Evolutionary conservation across 2,329 filamentous ascomycete species (phyloP).

Genomic region (Aureobasidium vineae): DNA sequence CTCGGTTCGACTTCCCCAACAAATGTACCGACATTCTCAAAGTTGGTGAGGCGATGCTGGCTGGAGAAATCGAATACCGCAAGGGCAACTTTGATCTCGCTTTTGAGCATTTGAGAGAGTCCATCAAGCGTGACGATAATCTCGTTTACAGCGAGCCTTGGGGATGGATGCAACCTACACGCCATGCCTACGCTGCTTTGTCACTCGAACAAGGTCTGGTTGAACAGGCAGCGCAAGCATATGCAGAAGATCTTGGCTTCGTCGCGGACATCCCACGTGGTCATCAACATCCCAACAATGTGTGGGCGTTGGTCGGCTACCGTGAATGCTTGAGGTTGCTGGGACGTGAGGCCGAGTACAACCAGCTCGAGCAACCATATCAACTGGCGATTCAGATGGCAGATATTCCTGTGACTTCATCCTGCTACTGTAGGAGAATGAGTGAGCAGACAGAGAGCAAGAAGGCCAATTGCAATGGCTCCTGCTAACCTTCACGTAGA

Average conservation of each 20-base stretch:
- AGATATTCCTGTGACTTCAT: conserved; percentile 58
- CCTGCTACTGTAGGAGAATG: conserved; percentile 55
- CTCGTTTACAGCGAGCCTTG: conserved; percentile 71
- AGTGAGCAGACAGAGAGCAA: conserved; percentile 21
- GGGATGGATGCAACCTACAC: conserved; percentile 73
- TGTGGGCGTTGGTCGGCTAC: conserved; percentile 72
- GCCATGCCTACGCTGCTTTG: conserved; percentile 67
- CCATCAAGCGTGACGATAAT: conserved; percentile 58
- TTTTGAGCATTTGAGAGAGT: conserved; percentile 56
- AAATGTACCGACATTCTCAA: conserved; percentile 61
- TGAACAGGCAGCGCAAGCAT: conserved; percentile 42
- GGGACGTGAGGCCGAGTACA: conserved; percentile 51
- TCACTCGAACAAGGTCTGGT: conserved; percentile 60
- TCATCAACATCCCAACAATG: conserved; percentile 67
- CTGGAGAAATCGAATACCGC: conserved; percentile 72
- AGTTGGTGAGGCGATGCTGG: conserved; percentile 62
- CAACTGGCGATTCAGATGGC: conserved; percentile 55
- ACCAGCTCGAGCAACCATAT: conserved; percentile 51
- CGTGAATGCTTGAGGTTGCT: conserved; percentile 65
- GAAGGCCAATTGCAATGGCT: conserved; percentile 1
- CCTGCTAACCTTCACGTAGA: conserved; percentile 1
- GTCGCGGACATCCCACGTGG: conserved; percentile 58
- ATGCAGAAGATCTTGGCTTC: conserved; percentile 44
- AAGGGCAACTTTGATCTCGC: conserved; percentile 57
- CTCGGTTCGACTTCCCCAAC: conserved; percentile 69